Base-by-base conservation (phyloP, 495 filamentous ascomycete species). In the Podospora didyma region DNA sequence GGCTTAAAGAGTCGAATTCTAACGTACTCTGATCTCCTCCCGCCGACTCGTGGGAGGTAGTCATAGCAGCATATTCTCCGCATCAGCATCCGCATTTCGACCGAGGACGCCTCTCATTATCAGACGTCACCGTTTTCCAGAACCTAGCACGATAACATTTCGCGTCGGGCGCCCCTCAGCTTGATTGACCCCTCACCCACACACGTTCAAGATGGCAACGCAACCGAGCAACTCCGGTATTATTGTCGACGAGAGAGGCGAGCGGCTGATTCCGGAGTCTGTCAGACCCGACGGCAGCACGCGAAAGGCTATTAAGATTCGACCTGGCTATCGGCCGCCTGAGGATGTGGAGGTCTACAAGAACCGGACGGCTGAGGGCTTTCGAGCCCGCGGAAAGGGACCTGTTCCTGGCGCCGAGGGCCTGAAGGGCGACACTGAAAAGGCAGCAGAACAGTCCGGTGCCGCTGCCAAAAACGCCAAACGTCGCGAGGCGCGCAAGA, bases 281-380 rank as follows among this genome's bases (percentile, higher is more conserved):
- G 69, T 81, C 23, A 87, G 95, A 46, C 73, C 95, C 7, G 95
- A 99, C 62, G 95, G 95, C 51, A 89, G 88, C 19, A 88, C 86
- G 16, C 80, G 95, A 28, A 92, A 88, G 63, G 95, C 96, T 65
- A 97, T 96, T 53, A 89, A 89, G 60, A 89, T 99, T 42, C 84
- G 90, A 2, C 92, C 93, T 12, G 95, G 95, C 46, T 99, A 97
- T 72, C 83, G 83, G 34, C 95, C 95, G 0, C 93, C 94, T 2
- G 95, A 99, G 70, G 95, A 99, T 72, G 89, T 97, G 55, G 90
- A 97, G 66, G 76, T 96, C 35, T 99, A 97, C 81, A 94, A 89
- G 78, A 97, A 96, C 74, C 85, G 88, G 42, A 89, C 86, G 5
- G 92, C 92, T 22, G 89, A 93, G 61, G 85, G 82, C 39, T 96